phyloP scores from a whole-genome alignment of 73 alveolate genomes.

The Paramecium pentaurelia region DNA sequence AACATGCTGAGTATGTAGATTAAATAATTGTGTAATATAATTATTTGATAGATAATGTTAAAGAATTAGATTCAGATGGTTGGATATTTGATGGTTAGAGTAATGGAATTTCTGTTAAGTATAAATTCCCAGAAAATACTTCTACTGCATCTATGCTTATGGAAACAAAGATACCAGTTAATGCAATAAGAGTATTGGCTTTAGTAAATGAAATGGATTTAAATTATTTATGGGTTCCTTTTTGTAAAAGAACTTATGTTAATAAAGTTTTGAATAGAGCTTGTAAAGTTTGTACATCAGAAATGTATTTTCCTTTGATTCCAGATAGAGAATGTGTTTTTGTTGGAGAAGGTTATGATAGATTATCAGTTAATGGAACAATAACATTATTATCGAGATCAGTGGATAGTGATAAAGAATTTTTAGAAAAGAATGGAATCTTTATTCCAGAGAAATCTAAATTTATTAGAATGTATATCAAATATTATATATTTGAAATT shows the following conservation, averaged over 20 bases:
- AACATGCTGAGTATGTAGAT: not conserved
- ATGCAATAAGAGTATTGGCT: constrained; percentile 6
- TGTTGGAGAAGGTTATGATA: constrained; percentile 25
- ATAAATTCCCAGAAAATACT: constrained; percentile 23
- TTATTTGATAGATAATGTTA: not conserved
- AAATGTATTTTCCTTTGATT: constrained; percentile 48
- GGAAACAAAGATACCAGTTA: constrained; percentile 38
- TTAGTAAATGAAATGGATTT: constrained; percentile 39
- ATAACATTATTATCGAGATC: not conserved
- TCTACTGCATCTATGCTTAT: constrained; percentile 31
- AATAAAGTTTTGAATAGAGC: constrained; percentile 29
- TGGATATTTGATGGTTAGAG: constrained; percentile 1
- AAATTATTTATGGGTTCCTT: constrained; percentile 42
- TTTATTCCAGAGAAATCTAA: not conserved
- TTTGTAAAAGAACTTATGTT: constrained; percentile 27
- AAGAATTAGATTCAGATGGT: constrained; percentile 46
- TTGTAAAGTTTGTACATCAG: constrained; percentile 34
- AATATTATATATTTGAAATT: constrained; percentile 25
- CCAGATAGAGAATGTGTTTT: constrained; percentile 40
- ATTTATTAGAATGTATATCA: constrained; percentile 22
- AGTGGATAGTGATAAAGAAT: constrained; percentile 4
- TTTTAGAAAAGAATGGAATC: not conserved
- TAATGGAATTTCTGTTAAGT: constrained; percentile 1
- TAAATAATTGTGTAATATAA: not conserved
- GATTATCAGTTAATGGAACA: constrained; percentile 33